Evolutionary conservation across 1,284 basidiomycete species (phyloP).

Genomic region (Ganoderma lucidum): DNA sequence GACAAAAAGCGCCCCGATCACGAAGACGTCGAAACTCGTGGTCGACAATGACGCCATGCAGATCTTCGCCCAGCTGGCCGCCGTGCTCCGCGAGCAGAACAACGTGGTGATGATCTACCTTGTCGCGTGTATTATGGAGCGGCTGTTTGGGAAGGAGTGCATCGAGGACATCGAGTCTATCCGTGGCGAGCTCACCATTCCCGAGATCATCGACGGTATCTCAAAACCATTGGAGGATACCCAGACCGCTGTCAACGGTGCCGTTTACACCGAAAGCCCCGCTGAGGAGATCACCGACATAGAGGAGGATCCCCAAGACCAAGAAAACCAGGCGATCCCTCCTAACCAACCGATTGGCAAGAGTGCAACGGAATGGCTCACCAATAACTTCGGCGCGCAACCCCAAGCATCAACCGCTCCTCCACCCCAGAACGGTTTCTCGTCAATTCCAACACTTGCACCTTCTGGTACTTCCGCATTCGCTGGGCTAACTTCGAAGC

Average conservation of each 20-base stretch:
- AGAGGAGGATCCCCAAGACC: conserved; percentile 36
- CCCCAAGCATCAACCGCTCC: conserved; percentile 4
- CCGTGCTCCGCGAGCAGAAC: conserved; percentile 62
- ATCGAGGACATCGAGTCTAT: conserved; percentile 82
- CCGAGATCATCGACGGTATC: conserved; percentile 85
- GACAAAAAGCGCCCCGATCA: conserved; percentile 79
- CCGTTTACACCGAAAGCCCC: conserved; percentile 15
- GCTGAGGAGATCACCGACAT: conserved; percentile 25
- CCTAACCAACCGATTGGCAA: conserved; percentile 26
- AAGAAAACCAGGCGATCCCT: conserved; percentile 16
- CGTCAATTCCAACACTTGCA: not conserved
- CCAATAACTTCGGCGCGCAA: conserved; percentile 43
- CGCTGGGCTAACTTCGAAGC: conserved; percentile 20
- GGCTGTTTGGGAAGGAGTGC: conserved; percentile 74
- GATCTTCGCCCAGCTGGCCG: conserved; percentile 68
- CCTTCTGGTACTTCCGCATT: conserved; percentile 27
- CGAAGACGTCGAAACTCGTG: conserved; percentile 64
- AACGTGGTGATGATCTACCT: conserved; percentile 77
- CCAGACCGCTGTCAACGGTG: conserved; percentile 7
- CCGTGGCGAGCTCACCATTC: conserved; percentile 63
- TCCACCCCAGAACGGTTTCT: conserved; percentile 7
- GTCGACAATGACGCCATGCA: conserved; percentile 73
- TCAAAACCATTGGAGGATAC: conserved; percentile 37
- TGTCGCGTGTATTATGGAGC: conserved; percentile 77
- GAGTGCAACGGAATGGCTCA: conserved; percentile 51